Conservation (phyloP, 768 basidiomycete species). For the Lentinula sp. region DNA sequence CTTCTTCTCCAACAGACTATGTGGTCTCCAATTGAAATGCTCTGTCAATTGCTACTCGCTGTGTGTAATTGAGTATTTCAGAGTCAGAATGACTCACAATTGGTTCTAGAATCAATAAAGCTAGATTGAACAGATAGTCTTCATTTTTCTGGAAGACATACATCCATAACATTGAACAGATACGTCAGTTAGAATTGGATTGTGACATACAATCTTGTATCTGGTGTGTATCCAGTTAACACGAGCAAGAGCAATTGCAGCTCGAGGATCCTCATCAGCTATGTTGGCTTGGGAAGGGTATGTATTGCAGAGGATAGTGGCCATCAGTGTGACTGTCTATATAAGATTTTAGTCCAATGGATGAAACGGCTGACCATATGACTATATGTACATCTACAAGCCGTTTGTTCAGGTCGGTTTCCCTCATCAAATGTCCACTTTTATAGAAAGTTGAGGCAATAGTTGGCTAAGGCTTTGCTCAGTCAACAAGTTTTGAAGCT, state of each 20-base stretch:
- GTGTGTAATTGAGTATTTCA: not conserved
- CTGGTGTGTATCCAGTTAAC: conserved; percentile 36
- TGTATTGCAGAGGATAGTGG: not conserved
- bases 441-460: conserved; percentile 36
- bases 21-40: conserved; percentile 35
- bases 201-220: conserved; percentile 30
- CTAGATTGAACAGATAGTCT: conserved; percentile 35
- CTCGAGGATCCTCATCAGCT: conserved; percentile 30
- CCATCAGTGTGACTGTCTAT: conserved; percentile 35
- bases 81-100: conserved; percentile 18
- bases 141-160: conserved; percentile 26
- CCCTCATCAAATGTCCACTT: conserved; percentile 30
- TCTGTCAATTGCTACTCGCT: conserved; percentile 28
- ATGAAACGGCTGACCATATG: not conserved
- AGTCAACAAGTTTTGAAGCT: not conserved
- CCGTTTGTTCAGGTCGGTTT: conserved; percentile 31
- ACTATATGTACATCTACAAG: conserved; percentile 38
- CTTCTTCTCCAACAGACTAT: conserved; percentile 40
- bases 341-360: conserved; percentile 13
- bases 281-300: not conserved
- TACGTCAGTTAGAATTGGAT: not conserved
- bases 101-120: conserved; percentile 31
- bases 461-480: conserved; percentile 26
- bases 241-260: conserved; percentile 32
- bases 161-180: not conserved